These are phyloP conservation scores for Metschnikowia vanudenii DNA, from an alignment of 805 yeast species.

Conservation along the genomic window DNA sequence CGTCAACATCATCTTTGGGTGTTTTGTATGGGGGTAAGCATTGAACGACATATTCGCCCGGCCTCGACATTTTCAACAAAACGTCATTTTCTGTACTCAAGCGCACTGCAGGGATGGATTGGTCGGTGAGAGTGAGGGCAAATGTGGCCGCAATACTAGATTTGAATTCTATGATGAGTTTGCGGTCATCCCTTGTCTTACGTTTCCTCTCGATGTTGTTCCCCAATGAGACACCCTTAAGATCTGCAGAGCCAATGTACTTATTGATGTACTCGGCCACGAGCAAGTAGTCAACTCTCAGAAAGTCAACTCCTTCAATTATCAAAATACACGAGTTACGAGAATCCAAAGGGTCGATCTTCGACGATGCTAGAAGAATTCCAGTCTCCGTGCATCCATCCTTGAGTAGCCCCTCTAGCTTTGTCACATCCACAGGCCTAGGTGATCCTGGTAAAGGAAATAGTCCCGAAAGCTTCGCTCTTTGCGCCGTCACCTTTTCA, in stretches of 20 bases:
- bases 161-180: conserved; percentile 51
- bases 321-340: conserved; percentile 32
- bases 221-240: conserved; percentile 35
- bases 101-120: conserved; percentile 26
- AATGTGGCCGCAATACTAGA: conserved; percentile 55
- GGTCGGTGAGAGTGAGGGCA: conserved; percentile 43
- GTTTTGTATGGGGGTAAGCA: conserved; percentile 20
- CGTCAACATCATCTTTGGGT: conserved; percentile 23
- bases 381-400: conserved; percentile 32
- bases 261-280: conserved; percentile 47
- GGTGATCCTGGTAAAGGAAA: conserved; percentile 64
- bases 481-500: conserved; percentile 68
- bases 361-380: conserved; percentile 33
- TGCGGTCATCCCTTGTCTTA: conserved; percentile 36
- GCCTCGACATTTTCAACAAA: conserved; percentile 24
- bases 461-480: conserved; percentile 75
- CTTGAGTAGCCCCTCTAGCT: conserved; percentile 37
- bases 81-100: conserved; percentile 14
- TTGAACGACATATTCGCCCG: conserved; percentile 38
- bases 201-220: conserved; percentile 34
- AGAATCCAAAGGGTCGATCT: conserved; percentile 41
- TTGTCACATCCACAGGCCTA: conserved; percentile 42
- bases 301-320: conserved; percentile 34
- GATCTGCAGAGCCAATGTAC: conserved; percentile 43
- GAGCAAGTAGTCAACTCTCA: conserved; percentile 31